Percentiles rank a stretch among this genome's conserved stretches.
Conservation (phyloP, 1,284 basidiomycete species). For the Leccinum griseonigrum region DNA sequence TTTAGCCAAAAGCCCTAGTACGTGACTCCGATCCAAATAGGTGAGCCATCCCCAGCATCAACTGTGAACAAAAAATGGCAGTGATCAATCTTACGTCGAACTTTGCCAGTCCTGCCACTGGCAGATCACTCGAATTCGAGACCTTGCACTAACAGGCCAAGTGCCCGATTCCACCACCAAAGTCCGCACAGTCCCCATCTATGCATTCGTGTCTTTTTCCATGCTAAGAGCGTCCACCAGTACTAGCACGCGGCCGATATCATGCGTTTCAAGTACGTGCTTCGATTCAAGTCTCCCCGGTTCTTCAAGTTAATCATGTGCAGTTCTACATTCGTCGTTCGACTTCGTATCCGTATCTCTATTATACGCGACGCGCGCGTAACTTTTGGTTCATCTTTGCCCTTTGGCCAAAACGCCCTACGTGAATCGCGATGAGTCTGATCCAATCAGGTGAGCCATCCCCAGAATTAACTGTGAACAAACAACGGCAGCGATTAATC, state of each 20-base stretch:
- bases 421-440: background rate
- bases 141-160: constrained; percentile 85
- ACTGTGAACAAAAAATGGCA: too few relatives aligned
- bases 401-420: background rate
- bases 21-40: background rate
- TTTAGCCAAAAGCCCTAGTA: background rate
- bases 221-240: too few relatives aligned
- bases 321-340: background rate
- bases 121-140: constrained; percentile 52
- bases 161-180: constrained; percentile 68
- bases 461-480: too few relatives aligned
- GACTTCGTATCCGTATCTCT: too few relatives aligned
- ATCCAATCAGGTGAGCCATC: background rate
- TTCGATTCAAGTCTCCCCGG: too few relatives aligned
- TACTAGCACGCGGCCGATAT: too few relatives aligned
- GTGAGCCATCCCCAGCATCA: too few relatives aligned
- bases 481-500: too few relatives aligned
- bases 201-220: too few relatives aligned
- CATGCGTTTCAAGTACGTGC: too few relatives aligned
- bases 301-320: too few relatives aligned
- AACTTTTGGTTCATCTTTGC: background rate
- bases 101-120: constrained; percentile 10
- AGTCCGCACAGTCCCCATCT: constrained; percentile 75
- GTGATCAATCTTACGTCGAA: background rate
- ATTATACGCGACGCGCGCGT: background rate